Percentiles rank a stretch among this genome's conserved stretches.
phyloP scores from a whole-genome alignment of 306 rosid species.

The Amphicarpaea edgeworthii region DNA sequence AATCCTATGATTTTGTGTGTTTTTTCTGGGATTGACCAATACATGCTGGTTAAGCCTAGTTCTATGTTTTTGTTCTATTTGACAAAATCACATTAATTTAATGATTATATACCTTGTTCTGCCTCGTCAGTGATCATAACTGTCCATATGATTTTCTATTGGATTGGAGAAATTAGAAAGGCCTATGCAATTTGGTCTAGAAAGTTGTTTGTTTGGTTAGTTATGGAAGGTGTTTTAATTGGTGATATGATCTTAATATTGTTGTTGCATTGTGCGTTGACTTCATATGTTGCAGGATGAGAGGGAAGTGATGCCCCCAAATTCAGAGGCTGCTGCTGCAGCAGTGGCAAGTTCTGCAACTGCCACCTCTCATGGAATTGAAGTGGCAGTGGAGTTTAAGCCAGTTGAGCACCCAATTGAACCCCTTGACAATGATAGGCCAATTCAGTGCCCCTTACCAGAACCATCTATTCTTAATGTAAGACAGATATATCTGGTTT shows the following conservation, averaged over 20 bases:
- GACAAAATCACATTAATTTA: constrained; percentile 6
- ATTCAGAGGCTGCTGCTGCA: constrained; percentile 57
- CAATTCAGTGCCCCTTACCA: constrained; percentile 89
- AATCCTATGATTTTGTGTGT: constrained; percentile 12
- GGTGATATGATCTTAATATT: constrained; percentile 31
- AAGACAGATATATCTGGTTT: constrained; percentile 49
- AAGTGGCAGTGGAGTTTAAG: constrained; percentile 90
- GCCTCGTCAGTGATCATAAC: background rate
- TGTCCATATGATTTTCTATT: constrained; percentile 28
- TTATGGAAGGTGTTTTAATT: constrained; percentile 8
- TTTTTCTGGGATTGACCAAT: constrained; percentile 51
- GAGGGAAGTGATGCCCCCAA: constrained; percentile 70
- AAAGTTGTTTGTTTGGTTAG: constrained; percentile 16
- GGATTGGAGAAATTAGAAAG: constrained; percentile 21
- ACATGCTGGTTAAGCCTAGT: constrained; percentile 20
- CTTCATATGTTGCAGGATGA: constrained; percentile 67
- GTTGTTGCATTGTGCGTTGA: constrained; percentile 33
- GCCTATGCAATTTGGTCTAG: constrained; percentile 12
- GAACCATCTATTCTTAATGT: constrained; percentile 96
- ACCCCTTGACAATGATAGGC: constrained; percentile 83
- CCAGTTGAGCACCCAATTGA: constrained; percentile 93
- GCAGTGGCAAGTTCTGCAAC: constrained; percentile 50
- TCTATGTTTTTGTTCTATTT: constrained; percentile 2
- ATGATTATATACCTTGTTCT: constrained; percentile 12
- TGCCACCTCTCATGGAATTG: constrained; percentile 85